Evolutionary conservation across 371 early-diverging fungal species (phyloP).

Genomic region (Smittium culicis): DNA sequence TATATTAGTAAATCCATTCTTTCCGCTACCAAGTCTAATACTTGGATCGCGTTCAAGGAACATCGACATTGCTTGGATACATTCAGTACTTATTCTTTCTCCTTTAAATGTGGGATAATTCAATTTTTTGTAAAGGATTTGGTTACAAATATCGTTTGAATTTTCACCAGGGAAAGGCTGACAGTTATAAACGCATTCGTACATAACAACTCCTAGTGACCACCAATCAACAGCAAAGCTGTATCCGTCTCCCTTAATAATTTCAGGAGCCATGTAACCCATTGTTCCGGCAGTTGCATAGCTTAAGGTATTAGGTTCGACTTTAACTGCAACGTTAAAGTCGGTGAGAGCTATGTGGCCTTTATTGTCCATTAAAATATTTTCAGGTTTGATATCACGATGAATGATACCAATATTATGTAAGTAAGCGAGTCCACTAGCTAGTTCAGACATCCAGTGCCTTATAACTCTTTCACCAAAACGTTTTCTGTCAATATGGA

Average conservation of each 20-base stretch:
- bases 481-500: slow-evolving; percentile 61
- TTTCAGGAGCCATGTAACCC: slow-evolving; percentile 37
- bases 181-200: slow-evolving; percentile 80
- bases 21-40: slow-evolving; percentile 49
- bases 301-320: slow-evolving; percentile 9
- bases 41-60: slow-evolving; percentile 60
- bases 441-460: slow-evolving; percentile 68
- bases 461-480: slow-evolving; percentile 58
- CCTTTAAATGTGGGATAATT: slow-evolving; percentile 52
- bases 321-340: slow-evolving; percentile 53
- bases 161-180: slow-evolving; percentile 91
- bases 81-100: slow-evolving; percentile 41
- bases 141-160: slow-evolving; percentile 75
- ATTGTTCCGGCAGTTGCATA: slow-evolving; percentile 25
- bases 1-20: slow-evolving; percentile 47
- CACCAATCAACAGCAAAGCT: slow-evolving; percentile 70
- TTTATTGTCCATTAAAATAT: slow-evolving; percentile 68
- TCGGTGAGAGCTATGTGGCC: slow-evolving; percentile 83
- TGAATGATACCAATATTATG: slow-evolving; percentile 40
- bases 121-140: slow-evolving; percentile 47
- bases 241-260: slow-evolving; percentile 59
- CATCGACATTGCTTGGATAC: slow-evolving; percentile 51
- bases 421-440: slow-evolving; percentile 49
- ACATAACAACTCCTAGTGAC: slow-evolving; percentile 97
- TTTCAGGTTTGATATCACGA: slow-evolving; percentile 85